Conservation (phyloP, 2,329 filamentous ascomycete genomes). For the Sordariomycetes sp. region DNA sequence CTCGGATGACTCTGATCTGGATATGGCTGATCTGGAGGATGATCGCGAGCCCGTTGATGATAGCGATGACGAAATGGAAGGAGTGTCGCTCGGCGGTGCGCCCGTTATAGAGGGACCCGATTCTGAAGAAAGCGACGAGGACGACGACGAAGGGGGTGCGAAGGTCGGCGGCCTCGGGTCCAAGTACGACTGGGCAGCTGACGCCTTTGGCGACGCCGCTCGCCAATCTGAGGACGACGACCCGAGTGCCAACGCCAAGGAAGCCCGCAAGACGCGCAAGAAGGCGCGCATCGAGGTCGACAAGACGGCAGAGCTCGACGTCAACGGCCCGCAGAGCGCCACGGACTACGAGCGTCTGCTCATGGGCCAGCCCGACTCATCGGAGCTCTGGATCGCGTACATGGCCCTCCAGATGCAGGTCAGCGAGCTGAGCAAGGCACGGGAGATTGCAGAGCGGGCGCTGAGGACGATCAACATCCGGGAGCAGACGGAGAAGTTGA, state of each 20-base stretch:
- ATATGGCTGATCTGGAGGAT: slow-evolving; percentile 33
- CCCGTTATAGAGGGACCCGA: not conserved
- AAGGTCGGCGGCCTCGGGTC: slow-evolving; percentile 22
- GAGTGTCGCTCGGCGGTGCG: slow-evolving; percentile 20
- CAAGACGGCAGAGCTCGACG: slow-evolving; percentile 83
- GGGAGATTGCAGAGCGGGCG: slow-evolving; percentile 82
- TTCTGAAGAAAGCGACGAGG: slow-evolving; percentile 21
- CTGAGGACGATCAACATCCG: slow-evolving; percentile 84
- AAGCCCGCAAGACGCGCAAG: slow-evolving; percentile 68
- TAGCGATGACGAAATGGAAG: slow-evolving; percentile 36
- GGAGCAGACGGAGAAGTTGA: slow-evolving; percentile 85
- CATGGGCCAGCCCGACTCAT: slow-evolving; percentile 87
- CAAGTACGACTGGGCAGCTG: slow-evolving; percentile 82
- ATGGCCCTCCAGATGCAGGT: slow-evolving; percentile 98
- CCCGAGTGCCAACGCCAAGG: slow-evolving; percentile 27
- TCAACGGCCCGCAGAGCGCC: slow-evolving; percentile 75
- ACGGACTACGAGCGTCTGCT: slow-evolving; percentile 91
- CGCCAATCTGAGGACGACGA: slow-evolving; percentile 31
- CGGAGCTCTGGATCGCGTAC: slow-evolving; percentile 87
- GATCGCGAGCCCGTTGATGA: slow-evolving; percentile 24
- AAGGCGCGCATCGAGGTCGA: slow-evolving; percentile 68
- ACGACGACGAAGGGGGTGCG: slow-evolving; percentile 23
- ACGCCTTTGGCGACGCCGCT: slow-evolving; percentile 51
- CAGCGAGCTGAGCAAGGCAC: slow-evolving; percentile 77
- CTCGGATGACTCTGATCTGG: slow-evolving; percentile 30